Conservation (phyloP, 371 early-diverging fungal species). For the Actinomortierella ambigua region DNA sequence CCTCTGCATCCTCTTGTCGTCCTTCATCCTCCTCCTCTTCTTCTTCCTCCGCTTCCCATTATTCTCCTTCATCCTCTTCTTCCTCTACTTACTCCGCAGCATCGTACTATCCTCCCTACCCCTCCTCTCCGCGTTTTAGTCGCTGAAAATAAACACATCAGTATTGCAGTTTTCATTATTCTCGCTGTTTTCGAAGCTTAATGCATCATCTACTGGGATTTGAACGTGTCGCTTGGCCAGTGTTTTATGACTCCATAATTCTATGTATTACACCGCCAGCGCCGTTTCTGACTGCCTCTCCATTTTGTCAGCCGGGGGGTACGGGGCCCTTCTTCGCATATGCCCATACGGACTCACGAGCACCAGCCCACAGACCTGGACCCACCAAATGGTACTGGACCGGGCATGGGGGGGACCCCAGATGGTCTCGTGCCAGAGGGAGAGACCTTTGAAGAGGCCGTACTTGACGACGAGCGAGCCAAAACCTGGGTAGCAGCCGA, state of each 20-base stretch:
- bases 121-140: too few relatives aligned
- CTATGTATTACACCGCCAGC: too few relatives aligned
- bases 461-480: slow-evolving; percentile 27
- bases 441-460: slow-evolving; percentile 23
- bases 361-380: slow-evolving; percentile 51
- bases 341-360: slow-evolving; percentile 28
- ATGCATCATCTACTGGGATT: too few relatives aligned
- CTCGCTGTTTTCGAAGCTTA: too few relatives aligned
- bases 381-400: slow-evolving; percentile 50
- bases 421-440: slow-evolving; percentile 35
- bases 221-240: too few relatives aligned
- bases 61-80: not conserved
- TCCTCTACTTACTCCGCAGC: not conserved
- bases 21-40: not conserved
- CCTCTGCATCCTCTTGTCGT: not conserved
- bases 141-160: too few relatives aligned
- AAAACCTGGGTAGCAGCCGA: slow-evolving; percentile 51
- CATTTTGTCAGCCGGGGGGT: too few relatives aligned
- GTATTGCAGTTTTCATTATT: too few relatives aligned
- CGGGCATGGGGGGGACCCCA: slow-evolving; percentile 52
- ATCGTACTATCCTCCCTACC: not conserved
- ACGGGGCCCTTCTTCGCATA: slow-evolving; percentile 13
- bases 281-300: too few relatives aligned
- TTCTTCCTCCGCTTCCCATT: not conserved
- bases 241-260: too few relatives aligned